Percentiles rank a stretch among this genome's conserved stretches.
These are phyloP conservation scores for Claviceps capensis DNA, from an alignment of 2,329 filamentous ascomycete genomes.

Conservation along the genomic window DNA sequence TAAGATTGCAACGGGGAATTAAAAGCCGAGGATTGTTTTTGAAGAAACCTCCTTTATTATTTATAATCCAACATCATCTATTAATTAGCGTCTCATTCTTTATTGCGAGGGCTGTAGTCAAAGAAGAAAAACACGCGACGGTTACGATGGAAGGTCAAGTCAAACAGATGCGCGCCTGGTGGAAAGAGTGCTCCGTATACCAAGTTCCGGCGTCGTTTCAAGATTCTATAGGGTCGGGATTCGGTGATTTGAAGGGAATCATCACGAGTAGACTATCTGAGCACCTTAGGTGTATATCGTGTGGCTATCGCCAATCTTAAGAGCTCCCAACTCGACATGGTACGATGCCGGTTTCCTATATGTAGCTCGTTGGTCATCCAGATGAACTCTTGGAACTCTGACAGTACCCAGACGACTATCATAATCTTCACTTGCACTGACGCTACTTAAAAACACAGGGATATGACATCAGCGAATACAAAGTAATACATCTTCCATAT, in stretches of 20 bases:
- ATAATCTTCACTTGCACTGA: not conserved
- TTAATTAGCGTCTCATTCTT: not conserved
- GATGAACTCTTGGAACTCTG: not conserved
- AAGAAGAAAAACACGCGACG: not conserved
- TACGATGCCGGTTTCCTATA: slow-evolving; percentile 8
- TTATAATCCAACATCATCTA: not conserved
- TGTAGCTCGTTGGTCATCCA: too few relatives aligned
- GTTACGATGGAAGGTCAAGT: slow-evolving; percentile 12
- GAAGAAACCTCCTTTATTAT: too few relatives aligned
- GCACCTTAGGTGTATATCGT: slow-evolving; percentile 43
- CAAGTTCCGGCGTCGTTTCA: slow-evolving; percentile 49
- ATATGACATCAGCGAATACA: slow-evolving; percentile 59
- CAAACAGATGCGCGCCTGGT: slow-evolving; percentile 30
- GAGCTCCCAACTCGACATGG: slow-evolving; percentile 51
- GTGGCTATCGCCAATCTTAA: slow-evolving; percentile 38
- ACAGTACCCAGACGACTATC: not conserved
- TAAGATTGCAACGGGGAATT: not conserved
- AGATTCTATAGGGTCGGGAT: slow-evolving; percentile 40
- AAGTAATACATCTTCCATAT: slow-evolving; percentile 49
- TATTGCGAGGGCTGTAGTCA: not conserved
- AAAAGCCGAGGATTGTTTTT: not conserved
- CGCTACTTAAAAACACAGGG: slow-evolving; percentile 24
- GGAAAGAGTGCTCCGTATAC: slow-evolving; percentile 47
- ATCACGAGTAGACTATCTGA: slow-evolving; percentile 42
- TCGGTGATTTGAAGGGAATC: slow-evolving; percentile 44